A percentile compares a stretch with the other conserved stretches of the same genome.
phyloP scores from a whole-genome alignment of 1,284 basidiomycete species.

The Apiotrichum veenhuisii region DNA sequence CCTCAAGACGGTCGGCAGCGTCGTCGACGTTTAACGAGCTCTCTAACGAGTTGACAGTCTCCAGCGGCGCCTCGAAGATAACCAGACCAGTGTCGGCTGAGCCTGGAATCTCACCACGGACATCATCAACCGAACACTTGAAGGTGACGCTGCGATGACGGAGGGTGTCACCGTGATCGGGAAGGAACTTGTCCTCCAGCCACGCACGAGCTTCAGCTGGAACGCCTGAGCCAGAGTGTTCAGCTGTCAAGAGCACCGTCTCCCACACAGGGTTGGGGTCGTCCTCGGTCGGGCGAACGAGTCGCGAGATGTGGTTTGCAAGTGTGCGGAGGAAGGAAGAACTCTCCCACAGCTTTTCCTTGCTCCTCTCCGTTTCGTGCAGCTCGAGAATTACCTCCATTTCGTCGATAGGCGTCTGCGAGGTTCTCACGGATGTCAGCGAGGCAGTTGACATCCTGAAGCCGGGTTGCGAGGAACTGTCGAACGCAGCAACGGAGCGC shows the following conservation, averaged over 20 bases:
- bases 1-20: slow-evolving; percentile 30
- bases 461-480: background rate
- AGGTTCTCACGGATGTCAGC: background rate
- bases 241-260: slow-evolving; percentile 17
- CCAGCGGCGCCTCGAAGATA: slow-evolving; percentile 34
- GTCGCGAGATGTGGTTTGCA: slow-evolving; percentile 27
- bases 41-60: slow-evolving; percentile 5
- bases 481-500: slow-evolving; percentile 10
- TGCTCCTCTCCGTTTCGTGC: slow-evolving; percentile 15
- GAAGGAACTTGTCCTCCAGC: slow-evolving; percentile 34
- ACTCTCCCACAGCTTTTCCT: slow-evolving; percentile 18
- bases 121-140: slow-evolving; percentile 5
- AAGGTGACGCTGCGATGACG: slow-evolving; percentile 24
- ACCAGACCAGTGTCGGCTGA: slow-evolving; percentile 27
- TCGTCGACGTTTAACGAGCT: slow-evolving; percentile 26
- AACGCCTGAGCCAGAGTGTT: slow-evolving; percentile 22
- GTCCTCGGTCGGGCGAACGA: slow-evolving; percentile 11
- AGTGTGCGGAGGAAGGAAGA: slow-evolving; percentile 34
- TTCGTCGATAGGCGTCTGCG: slow-evolving; percentile 8
- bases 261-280: slow-evolving; percentile 9
- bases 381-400: slow-evolving; percentile 22
- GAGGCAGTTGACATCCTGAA: background rate
- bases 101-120: slow-evolving; percentile 11
- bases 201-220: slow-evolving; percentile 26
- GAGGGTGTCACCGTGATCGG: slow-evolving; percentile 12